Percentiles rank a stretch among this genome's conserved stretches.
phyloP scores from a whole-genome alignment of 2,329 filamentous ascomycete genomes.

The Aspergillus carbonarius region DNA sequence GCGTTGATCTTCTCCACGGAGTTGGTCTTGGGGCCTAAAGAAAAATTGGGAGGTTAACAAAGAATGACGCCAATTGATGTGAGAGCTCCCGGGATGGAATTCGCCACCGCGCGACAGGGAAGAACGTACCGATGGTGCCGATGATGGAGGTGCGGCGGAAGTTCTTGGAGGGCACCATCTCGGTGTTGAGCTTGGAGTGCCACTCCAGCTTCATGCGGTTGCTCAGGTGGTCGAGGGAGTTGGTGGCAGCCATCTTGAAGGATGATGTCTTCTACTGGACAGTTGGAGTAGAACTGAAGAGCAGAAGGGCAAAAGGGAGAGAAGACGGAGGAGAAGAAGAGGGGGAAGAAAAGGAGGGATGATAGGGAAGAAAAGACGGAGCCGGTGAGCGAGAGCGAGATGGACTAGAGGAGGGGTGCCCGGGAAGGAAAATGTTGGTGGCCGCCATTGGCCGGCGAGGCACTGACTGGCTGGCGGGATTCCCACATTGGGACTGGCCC shows the following conservation, averaged over 20 bases:
- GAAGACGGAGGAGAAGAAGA: slow-evolving; percentile 14
- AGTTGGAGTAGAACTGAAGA: background rate
- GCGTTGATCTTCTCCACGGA: slow-evolving; percentile 95
- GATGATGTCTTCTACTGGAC: slow-evolving; percentile 12
- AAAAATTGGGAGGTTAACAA: slow-evolving; percentile 24
- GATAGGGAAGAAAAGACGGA: slow-evolving; percentile 21
- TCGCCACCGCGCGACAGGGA: background rate
- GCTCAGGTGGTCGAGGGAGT: slow-evolving; percentile 82
- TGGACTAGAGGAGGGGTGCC: slow-evolving; percentile 19
- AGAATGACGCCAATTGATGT: background rate
- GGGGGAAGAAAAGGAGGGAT: slow-evolving; percentile 19
- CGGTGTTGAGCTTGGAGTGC: slow-evolving; percentile 80
- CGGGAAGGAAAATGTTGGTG: slow-evolving; percentile 40
- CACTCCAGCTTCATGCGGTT: slow-evolving; percentile 71
- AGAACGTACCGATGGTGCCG: slow-evolving; percentile 82
- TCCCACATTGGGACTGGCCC: slow-evolving; percentile 8
- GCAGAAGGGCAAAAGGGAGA: slow-evolving; percentile 1
- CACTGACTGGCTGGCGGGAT: background rate
- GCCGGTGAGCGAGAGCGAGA: slow-evolving; percentile 12
- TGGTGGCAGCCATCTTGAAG: slow-evolving; percentile 65
- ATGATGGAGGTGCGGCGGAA: slow-evolving; percentile 98
- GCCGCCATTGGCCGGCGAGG: slow-evolving; percentile 20
- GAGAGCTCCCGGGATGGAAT: background rate
- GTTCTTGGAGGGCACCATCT: slow-evolving; percentile 81
- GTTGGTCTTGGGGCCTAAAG: slow-evolving; percentile 88